Evolutionary conservation across 768 basidiomycete genomes (phyloP).

Genomic region (Xerocomus spinulosus): DNA sequence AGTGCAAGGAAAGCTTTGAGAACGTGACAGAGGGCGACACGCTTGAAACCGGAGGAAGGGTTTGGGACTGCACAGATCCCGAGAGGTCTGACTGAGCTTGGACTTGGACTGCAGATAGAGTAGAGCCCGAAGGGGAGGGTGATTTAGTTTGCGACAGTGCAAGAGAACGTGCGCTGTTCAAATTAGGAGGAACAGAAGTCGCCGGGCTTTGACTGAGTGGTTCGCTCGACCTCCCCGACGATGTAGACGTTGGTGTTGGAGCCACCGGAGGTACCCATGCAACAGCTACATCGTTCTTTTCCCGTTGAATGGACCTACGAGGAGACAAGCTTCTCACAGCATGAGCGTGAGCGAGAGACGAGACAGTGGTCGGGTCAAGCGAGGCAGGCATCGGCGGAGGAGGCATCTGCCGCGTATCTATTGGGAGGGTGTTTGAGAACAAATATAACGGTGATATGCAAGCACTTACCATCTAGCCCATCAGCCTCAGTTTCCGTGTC

Average conservation of each 20-base stretch:
- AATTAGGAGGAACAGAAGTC: neutral
- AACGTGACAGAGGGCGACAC: constrained; percentile 47
- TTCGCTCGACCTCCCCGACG: constrained; percentile 6
- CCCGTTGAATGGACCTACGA: constrained; percentile 11
- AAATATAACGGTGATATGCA: neutral
- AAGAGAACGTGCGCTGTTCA: neutral
- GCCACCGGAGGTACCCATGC: constrained; percentile 11
- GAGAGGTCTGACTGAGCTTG: neutral
- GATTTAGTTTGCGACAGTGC: neutral
- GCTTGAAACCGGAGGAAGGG: constrained; percentile 4
- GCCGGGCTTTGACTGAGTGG: neutral
- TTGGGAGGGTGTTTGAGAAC: neutral
- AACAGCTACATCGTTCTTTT: constrained; percentile 12
- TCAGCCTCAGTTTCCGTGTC: constrained; percentile 30
- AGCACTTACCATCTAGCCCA: constrained; percentile 21
- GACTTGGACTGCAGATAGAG: neutral
- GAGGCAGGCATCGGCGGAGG: constrained; percentile 48
- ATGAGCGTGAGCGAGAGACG: constrained; percentile 25
- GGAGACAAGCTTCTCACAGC: constrained; percentile 18
- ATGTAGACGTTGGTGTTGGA: constrained; percentile 1
- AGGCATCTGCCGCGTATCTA: constrained; percentile 43
- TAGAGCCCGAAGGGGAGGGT: constrained; percentile 1
- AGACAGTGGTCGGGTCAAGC: constrained; percentile 38
- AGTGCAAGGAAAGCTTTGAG: constrained; percentile 48
- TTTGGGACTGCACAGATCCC: neutral